Percentiles rank a stretch among this genome's conserved stretches.
Conservation (phyloP, 1,284 basidiomycete genomes). For the Volvariella surrecta region DNA sequence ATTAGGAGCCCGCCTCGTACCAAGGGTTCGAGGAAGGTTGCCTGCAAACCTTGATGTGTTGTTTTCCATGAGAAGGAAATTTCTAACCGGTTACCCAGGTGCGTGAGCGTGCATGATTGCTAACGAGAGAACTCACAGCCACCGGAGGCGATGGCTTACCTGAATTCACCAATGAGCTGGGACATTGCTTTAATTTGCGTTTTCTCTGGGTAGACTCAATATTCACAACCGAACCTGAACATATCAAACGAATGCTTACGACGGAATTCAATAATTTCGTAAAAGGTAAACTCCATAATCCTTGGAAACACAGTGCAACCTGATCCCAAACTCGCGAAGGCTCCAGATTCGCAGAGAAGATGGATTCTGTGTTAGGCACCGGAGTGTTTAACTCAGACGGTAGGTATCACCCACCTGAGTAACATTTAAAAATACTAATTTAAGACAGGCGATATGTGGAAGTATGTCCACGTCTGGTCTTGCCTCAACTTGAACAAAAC, state of each 20-base stretch:
- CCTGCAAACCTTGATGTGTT: constrained; percentile 17
- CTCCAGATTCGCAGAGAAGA: constrained; percentile 21
- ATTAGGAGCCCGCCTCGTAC: constrained; percentile 17
- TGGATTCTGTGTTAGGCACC: constrained; percentile 38
- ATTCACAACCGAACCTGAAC: constrained; percentile 29
- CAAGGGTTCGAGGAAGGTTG: constrained; percentile 12
- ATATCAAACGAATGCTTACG: constrained; percentile 33
- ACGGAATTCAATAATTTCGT: no score
- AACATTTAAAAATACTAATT: no score
- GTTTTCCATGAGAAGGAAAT: constrained; percentile 9
- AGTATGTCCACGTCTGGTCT: constrained; percentile 9
- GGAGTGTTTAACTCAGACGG: constrained; percentile 59
- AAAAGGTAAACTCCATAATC: no score
- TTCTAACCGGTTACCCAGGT: constrained; percentile 19
- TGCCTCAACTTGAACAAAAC: no score
- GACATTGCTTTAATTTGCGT: constrained; percentile 12
- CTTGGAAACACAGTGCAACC: no score
- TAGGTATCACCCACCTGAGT: no score
- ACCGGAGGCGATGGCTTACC: constrained; percentile 12
- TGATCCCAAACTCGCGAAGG: no score
- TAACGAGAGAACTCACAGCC: not conserved
- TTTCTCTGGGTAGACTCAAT: constrained; percentile 1
- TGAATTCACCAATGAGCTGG: constrained; percentile 7
- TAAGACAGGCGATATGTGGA: constrained; percentile 33
- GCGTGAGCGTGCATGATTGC: constrained; percentile 2